Base-by-base conservation (phyloP, 345 rosid species). In the Litchi chinensis region DNA sequence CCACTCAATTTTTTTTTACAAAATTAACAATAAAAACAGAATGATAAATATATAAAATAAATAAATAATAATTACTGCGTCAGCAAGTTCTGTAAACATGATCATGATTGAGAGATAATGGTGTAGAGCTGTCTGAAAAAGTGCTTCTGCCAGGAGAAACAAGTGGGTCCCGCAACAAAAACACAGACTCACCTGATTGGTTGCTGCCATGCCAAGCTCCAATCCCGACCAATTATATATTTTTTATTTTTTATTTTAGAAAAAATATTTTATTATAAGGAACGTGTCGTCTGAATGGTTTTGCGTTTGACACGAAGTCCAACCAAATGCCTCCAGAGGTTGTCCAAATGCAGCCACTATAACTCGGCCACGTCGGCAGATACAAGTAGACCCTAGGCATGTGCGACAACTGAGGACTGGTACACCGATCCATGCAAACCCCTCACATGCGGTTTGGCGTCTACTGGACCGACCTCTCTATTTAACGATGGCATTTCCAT, bases 361-460 rank as follows among this genome's bases (percentile, higher is more conserved):
- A 9, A 24, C 9, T 44, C 12, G 1, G 62, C 78, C 78, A 75
- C 78, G 62, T 75, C 2, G 54, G 5, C 1, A 2, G 37, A 57
- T 39, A 40, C 68, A 52, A 73, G 8, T 62, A 24, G 39, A 24
- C 54, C 8, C 24, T 8, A 41, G 22, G 54, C 68, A 46, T 46
- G 59, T 63, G 70, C 21, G 26, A 43, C 32, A 73, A 22, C 40
- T 1, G 21, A 71, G 59, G 18, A 4, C 24, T 32, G 4, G 3
- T 50, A 28, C 62, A 4, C 62, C 74, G 9, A 19, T 56, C 76
- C 65, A 57, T 12, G 65, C 70, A 28, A 21, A 18, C 9, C 0
- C 19, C 26, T 64, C 70, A 48, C 77, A 28, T 75, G 77, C 77
- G 40, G 48, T 75, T 75, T 64, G 77, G 77, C 70, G 62, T 75